A percentile compares a stretch with the other conserved stretches of the same genome.
Evolutionary conservation across 2,329 filamentous ascomycete species (phyloP).

Genomic region (Apiospora malaysiana): DNA sequence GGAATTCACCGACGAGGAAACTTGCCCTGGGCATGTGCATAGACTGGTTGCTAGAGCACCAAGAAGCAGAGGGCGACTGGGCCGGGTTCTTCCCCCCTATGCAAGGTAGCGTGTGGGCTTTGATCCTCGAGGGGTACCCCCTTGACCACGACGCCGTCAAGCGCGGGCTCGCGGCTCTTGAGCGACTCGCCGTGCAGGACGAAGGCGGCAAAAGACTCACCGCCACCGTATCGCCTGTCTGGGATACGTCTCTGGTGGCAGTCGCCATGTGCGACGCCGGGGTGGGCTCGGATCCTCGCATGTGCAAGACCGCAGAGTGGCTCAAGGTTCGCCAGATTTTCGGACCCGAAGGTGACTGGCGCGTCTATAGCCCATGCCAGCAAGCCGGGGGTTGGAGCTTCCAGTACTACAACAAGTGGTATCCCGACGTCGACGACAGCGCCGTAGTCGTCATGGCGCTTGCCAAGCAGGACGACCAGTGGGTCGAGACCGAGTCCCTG

Average conservation of each 20-base stretch:
- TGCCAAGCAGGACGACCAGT: constrained; percentile 31
- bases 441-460: constrained; percentile 38
- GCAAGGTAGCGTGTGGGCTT: constrained; percentile 35
- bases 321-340: constrained; percentile 11
- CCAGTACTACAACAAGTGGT: constrained; percentile 40
- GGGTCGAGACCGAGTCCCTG: neutral
- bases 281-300: neutral
- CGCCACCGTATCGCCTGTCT: constrained; percentile 36
- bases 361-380: constrained; percentile 33
- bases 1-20: constrained; percentile 1
- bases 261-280: constrained; percentile 31
- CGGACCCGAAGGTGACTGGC: constrained; percentile 36
- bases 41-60: constrained; percentile 40
- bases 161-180: constrained; percentile 35
- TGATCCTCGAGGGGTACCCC: constrained; percentile 38
- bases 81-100: constrained; percentile 39
- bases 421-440: constrained; percentile 43
- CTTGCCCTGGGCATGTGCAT: constrained; percentile 33
- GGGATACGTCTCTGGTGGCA: constrained; percentile 43
- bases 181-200: constrained; percentile 36
- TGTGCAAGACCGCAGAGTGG: constrained; percentile 30
- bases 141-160: constrained; percentile 31
- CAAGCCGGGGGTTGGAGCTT: constrained; percentile 38
- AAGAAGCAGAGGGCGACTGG: constrained; percentile 39
- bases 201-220: constrained; percentile 37